Conservation (phyloP, 768 basidiomycete species). For the Xerocomellus chrysenteron region DNA sequence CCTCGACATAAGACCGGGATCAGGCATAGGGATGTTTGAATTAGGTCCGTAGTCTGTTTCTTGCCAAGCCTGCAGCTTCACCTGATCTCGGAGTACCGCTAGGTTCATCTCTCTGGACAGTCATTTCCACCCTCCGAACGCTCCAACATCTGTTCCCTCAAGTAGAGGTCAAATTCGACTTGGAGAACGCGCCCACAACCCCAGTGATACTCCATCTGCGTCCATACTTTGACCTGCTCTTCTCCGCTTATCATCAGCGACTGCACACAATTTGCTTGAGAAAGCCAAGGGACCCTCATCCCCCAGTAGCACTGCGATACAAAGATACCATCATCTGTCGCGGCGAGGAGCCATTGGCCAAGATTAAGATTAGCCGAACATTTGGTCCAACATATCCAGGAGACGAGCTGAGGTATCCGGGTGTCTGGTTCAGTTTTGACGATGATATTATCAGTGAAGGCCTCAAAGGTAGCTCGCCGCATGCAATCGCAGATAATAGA, state of each 20-base stretch:
- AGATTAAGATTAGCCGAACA: constrained; percentile 63
- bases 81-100: constrained; percentile 1
- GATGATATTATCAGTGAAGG: constrained; percentile 64
- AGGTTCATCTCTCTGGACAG: constrained; percentile 79
- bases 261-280: constrained; percentile 76
- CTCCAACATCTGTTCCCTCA: constrained; percentile 73
- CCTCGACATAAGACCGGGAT: constrained; percentile 72
- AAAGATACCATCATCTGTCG: constrained; percentile 64
- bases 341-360: constrained; percentile 55
- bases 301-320: constrained; percentile 67
- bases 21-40: constrained; percentile 76
- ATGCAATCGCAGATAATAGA: constrained; percentile 51
- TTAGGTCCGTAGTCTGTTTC: constrained; percentile 45
- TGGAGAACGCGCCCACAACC: constrained; percentile 64
- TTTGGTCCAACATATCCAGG: constrained; percentile 85
- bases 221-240: constrained; percentile 83
- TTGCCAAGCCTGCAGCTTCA: not conserved
- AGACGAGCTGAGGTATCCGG: constrained; percentile 78
- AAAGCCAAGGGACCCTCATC: constrained; percentile 63
- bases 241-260: constrained; percentile 76
- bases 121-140: constrained; percentile 65
- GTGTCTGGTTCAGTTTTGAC: constrained; percentile 81
- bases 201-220: constrained; percentile 77
- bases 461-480: constrained; percentile 42
- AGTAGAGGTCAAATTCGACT: constrained; percentile 82